A percentile compares a stretch with the other conserved stretches of the same genome.
Conservation (phyloP, 2,329 filamentous ascomycete species). For the Aureobasidium lini region DNA sequence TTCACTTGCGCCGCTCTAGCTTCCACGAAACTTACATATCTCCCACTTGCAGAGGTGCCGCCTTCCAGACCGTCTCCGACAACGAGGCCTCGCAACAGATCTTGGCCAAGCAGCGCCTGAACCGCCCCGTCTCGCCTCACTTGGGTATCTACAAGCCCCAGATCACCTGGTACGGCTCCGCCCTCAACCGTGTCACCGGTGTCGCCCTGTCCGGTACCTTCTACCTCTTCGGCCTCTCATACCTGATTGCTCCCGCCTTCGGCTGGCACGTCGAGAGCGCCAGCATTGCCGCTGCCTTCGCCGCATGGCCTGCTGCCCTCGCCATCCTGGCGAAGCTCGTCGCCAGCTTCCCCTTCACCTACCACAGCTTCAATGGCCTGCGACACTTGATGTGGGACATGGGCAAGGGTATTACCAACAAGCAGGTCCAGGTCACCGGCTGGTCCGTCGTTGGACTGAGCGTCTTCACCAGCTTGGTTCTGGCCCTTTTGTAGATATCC, state of each 20-base stretch:
- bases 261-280: slow-evolving; percentile 64
- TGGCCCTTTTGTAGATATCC: slow-evolving; percentile 33
- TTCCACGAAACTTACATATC: slow-evolving; percentile 16
- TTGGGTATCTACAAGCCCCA: slow-evolving; percentile 77
- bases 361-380: slow-evolving; percentile 61
- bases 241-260: slow-evolving; percentile 69
- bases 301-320: slow-evolving; percentile 49
- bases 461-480: slow-evolving; percentile 39
- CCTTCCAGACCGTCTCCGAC: slow-evolving; percentile 51
- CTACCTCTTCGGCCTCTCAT: slow-evolving; percentile 73
- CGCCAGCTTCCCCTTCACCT: slow-evolving; percentile 59
- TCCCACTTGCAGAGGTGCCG: slow-evolving; percentile 34
- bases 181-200: slow-evolving; percentile 79
- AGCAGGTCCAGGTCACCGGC: slow-evolving; percentile 56
- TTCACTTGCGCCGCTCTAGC: slow-evolving; percentile 4
- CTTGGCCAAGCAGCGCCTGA: slow-evolving; percentile 71
- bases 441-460: slow-evolving; percentile 56
- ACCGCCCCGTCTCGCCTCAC: slow-evolving; percentile 78
- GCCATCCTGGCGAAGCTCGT: slow-evolving; percentile 54
- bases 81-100: slow-evolving; percentile 50
- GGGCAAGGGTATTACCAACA: slow-evolving; percentile 54
- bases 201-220: slow-evolving; percentile 61
- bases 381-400: slow-evolving; percentile 67
- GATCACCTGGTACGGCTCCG: slow-evolving; percentile 75
- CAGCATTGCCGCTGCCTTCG: slow-evolving; percentile 57